Evolutionary conservation across 2,329 filamentous ascomycete species (phyloP).

Genomic region (Neocucurbitaria cava): DNA sequence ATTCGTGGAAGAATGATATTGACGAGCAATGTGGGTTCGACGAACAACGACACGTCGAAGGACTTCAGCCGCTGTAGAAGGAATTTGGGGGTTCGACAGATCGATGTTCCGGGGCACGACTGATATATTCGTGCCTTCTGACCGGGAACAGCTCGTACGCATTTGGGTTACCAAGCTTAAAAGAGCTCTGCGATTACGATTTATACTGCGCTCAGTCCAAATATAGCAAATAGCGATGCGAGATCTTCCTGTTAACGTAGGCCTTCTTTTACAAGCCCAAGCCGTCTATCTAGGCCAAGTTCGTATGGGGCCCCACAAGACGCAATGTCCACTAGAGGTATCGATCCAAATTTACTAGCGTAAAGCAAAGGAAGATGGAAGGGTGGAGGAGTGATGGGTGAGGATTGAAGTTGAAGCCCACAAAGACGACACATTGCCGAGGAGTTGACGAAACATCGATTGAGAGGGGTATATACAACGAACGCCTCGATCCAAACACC

Average conservation of each 20-base stretch:
- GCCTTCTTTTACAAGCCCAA: too few relatives aligned
- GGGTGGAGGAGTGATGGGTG: too few relatives aligned
- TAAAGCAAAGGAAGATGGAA: too few relatives aligned
- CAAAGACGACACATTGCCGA: not conserved
- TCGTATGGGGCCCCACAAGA: too few relatives aligned
- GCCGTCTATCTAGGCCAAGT: too few relatives aligned
- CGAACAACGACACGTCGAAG: not conserved
- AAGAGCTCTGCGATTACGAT: not conserved
- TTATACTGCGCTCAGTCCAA: not conserved
- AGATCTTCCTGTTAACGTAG: too few relatives aligned
- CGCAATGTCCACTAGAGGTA: too few relatives aligned
- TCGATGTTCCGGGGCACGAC: not conserved
- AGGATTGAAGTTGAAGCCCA: too few relatives aligned
- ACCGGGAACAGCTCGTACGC: not conserved
- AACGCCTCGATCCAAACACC: not conserved
- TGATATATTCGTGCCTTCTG: not conserved
- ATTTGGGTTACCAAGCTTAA: not conserved
- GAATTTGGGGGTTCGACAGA: not conserved
- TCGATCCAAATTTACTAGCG: too few relatives aligned
- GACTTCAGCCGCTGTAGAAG: not conserved
- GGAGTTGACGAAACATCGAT: not conserved
- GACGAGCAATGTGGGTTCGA: not conserved
- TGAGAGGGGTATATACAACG: constrained; percentile 1
- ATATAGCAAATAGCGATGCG: too few relatives aligned
- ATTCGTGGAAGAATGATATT: constrained; percentile 1